Base-by-base conservation (phyloP, 1,139 yeast genomes). In the Geotrichum fermentans region DNA sequence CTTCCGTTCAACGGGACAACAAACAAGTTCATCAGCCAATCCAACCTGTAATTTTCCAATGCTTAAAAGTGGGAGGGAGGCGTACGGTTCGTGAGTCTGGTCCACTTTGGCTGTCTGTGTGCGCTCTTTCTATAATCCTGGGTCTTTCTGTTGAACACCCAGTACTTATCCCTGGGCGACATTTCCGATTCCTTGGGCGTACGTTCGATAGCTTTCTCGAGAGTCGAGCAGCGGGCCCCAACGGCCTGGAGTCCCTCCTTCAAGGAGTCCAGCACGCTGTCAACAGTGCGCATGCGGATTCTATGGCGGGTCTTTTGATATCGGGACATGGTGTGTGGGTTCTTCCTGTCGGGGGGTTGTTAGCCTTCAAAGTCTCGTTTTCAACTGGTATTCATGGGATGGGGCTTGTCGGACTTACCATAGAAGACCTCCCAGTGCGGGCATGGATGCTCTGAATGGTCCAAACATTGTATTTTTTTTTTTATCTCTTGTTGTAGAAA, bases 221-320 rank as follows among this genome's bases (percentile, higher is more conserved):
- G 72, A 55, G 74, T 72, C 55, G 73, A 71, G 58, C 77, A 73
- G n/a, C 75, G 74, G 48, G 78, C 69, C 24, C 72, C 72, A 49
- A 70, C 72, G 26, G 66, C 70, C 53, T 70, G 62, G 51, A 92
- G 72, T 4, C 94, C 90, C 47, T 75, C 62, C 56, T 80, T 82
- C 28, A 94, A 73, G 26, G 79, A 79, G 47, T 80, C 83, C 54
- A 92, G 79, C 59, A 86, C 92, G 38, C 75, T 63, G 68, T 94
- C 98, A 45, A 94, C 97, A 40, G 72, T 72, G 64, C 78, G 79
- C 78, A 92, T 75, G 67, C 98, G 78, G 56, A 77, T 74, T 70
- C 97, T 78, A 62, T 87, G 88, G 61, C 97, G 77, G 56, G 76
- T 76, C 69, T 92, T 92, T 63, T 90, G 97, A 16, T 78, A 79